phyloP scores from a whole-genome alignment of 2,329 filamentous ascomycete species.

The Macrophomina phaseolina region DNA sequence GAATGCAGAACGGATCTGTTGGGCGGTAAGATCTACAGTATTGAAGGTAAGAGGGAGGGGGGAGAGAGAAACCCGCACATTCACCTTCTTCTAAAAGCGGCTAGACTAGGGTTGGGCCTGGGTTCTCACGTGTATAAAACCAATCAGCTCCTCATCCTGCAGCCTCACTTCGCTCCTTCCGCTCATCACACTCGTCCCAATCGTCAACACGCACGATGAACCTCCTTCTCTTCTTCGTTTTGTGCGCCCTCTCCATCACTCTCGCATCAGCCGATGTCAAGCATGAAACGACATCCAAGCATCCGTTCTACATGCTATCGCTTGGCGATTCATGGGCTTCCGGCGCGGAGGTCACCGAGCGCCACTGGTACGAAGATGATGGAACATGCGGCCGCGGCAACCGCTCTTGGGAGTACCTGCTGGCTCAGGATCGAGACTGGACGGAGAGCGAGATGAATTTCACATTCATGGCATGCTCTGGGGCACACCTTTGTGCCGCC shows the following conservation, averaged over 20 bases:
- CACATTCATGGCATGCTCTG: neutral
- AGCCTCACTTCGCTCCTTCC: neutral
- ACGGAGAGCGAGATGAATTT: neutral
- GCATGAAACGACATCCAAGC: neutral
- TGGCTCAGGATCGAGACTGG: neutral
- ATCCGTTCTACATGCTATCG: neutral
- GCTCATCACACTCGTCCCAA: neutral
- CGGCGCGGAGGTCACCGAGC: neutral
- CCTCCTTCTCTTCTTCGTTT: neutral
- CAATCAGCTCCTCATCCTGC: no score
- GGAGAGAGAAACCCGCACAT: no score
- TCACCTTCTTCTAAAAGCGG: no score
- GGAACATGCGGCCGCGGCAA: neutral
- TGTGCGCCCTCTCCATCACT: neutral
- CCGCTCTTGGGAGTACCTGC: neutral
- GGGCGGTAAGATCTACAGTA: no score
- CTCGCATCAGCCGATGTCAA: neutral
- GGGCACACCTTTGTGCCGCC: neutral
- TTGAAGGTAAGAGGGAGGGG: no score
- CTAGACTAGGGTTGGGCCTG: no score
- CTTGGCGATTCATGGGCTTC: neutral
- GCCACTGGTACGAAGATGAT: neutral
- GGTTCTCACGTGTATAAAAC: no score
- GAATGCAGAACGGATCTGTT: no score
- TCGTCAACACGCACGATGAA: neutral